Percentiles rank a stretch among this genome's conserved stretches.
phyloP scores from a whole-genome alignment of 2,329 filamentous ascomycete species.

The Trichothecium sympodiale region DNA sequence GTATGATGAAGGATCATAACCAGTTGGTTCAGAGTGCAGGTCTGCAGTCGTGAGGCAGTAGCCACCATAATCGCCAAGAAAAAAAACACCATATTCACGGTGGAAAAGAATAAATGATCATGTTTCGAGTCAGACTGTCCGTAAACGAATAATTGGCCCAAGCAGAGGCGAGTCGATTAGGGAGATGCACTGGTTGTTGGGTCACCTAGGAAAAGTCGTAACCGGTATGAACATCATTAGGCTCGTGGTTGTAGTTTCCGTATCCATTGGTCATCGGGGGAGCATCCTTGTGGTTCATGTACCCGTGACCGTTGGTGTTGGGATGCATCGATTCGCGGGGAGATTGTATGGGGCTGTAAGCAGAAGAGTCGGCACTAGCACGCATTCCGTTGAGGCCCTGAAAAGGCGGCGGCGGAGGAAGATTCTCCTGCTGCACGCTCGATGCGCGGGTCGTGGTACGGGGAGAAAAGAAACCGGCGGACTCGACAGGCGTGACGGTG shows the following conservation, averaged over 20 bases:
- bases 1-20: too few relatives aligned
- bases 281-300: conserved; percentile 24
- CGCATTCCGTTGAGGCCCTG: conserved; percentile 44
- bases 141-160: too few relatives aligned
- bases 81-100: too few relatives aligned
- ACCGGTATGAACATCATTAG: conserved; percentile 18
- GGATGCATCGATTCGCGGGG: conserved; percentile 46
- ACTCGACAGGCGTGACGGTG: conserved; percentile 53
- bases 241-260: conserved; percentile 24
- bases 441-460: conserved; percentile 29
- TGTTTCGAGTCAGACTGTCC: too few relatives aligned
- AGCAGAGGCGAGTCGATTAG: too few relatives aligned
- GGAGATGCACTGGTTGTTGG: too few relatives aligned
- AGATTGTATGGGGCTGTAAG: conserved; percentile 64
- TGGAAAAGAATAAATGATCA: too few relatives aligned
- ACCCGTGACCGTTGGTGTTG: conserved; percentile 26
- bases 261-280: conserved; percentile 22
- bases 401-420: conserved; percentile 42
- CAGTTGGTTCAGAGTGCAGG: too few relatives aligned
- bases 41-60: too few relatives aligned
- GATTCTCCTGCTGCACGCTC: conserved; percentile 15
- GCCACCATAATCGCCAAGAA: too few relatives aligned
- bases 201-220: conserved; percentile 37
- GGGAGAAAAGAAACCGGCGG: conserved; percentile 57
- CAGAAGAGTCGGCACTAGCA: conserved; percentile 57